Evolutionary conservation across 1,139 yeast species (phyloP).

Genomic region (Zygotorulaspora mrakii): DNA sequence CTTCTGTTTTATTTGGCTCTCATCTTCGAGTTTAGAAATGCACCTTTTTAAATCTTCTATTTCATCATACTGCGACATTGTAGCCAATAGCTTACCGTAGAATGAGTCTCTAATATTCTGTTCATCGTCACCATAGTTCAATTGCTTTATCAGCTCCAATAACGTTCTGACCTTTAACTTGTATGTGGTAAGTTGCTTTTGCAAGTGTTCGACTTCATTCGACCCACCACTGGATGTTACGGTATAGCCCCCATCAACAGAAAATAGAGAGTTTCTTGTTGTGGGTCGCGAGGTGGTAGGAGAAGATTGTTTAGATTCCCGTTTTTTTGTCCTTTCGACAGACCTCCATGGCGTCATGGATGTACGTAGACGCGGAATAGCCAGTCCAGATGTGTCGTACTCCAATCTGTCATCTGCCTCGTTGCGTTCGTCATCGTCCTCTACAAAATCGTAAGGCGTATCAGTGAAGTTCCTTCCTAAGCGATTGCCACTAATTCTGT

Average conservation of each 20-base stretch:
- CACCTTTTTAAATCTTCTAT: conserved; percentile 28
- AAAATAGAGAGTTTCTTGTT: conserved; percentile 19
- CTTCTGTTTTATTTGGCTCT: conserved; percentile 13
- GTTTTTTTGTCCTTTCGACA: conserved; percentile 5
- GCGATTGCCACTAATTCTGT: background rate
- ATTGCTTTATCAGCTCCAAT: conserved; percentile 36
- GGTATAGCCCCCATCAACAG: conserved; percentile 20
- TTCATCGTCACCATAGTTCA: conserved; percentile 27
- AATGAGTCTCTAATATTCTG: conserved; percentile 18
- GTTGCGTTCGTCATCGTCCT: conserved; percentile 16
- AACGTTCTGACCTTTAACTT: conserved; percentile 37
- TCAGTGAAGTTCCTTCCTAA: conserved; percentile 5
- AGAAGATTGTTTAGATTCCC: conserved; percentile 17
- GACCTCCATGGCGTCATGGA: conserved; percentile 37
- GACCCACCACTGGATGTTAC: conserved; percentile 24
- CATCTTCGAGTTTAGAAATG: conserved; percentile 20
- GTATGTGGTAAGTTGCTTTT: conserved; percentile 38
- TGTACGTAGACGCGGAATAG: conserved; percentile 35
- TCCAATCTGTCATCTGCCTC: conserved; percentile 5
- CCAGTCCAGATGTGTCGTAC: conserved; percentile 18
- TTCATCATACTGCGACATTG: conserved; percentile 29
- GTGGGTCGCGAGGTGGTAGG: conserved; percentile 18
- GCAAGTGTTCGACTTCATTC: conserved; percentile 33
- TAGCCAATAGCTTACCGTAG: conserved; percentile 20
- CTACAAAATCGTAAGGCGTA: conserved; percentile 15